Percentiles rank a stretch among this genome's conserved stretches.
Evolutionary conservation across 2,329 filamentous ascomycete genomes (phyloP).

Genomic region (Aspergillus thermomutatus): DNA sequence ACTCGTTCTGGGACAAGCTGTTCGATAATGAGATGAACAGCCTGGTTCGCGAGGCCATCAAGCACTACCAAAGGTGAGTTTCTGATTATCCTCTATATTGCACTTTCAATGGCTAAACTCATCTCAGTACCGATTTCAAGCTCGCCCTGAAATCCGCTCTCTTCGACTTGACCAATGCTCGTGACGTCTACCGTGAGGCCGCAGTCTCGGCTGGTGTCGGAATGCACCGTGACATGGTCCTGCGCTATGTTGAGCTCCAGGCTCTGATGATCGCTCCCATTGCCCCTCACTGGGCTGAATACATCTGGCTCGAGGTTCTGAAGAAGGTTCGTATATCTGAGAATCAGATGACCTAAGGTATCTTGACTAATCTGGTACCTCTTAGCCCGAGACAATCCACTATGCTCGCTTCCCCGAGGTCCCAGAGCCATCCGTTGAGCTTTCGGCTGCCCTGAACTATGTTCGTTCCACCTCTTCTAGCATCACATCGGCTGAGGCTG

Average conservation of each 20-base stretch:
- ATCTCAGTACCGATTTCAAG: constrained; percentile 68
- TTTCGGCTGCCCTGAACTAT: constrained; percentile 79
- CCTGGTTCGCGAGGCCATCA: constrained; percentile 71
- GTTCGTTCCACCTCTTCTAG: constrained; percentile 70
- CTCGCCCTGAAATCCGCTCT: constrained; percentile 80
- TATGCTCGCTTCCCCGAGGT: constrained; percentile 71
- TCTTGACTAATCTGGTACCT: neutral
- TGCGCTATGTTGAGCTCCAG: constrained; percentile 82
- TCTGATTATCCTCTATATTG: neutral
- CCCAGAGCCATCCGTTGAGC: constrained; percentile 59
- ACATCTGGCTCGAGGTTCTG: constrained; percentile 90
- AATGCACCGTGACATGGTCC: constrained; percentile 79
- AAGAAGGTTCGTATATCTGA: constrained; percentile 50
- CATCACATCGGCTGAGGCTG: constrained; percentile 81
- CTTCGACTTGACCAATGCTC: constrained; percentile 85
- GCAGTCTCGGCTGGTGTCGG: constrained; percentile 72
- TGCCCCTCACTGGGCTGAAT: constrained; percentile 90
- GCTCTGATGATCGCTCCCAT: constrained; percentile 77
- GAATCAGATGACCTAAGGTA: neutral
- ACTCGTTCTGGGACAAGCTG: constrained; percentile 78
- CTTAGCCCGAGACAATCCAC: constrained; percentile 68
- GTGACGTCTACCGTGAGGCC: constrained; percentile 86
- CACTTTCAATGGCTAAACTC: constrained; percentile 12
- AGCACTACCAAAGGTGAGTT: constrained; percentile 68
- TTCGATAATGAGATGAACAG: constrained; percentile 93